Conservation (phyloP, 2,329 filamentous ascomycete species). For the Aspergillus flavus region DNA sequence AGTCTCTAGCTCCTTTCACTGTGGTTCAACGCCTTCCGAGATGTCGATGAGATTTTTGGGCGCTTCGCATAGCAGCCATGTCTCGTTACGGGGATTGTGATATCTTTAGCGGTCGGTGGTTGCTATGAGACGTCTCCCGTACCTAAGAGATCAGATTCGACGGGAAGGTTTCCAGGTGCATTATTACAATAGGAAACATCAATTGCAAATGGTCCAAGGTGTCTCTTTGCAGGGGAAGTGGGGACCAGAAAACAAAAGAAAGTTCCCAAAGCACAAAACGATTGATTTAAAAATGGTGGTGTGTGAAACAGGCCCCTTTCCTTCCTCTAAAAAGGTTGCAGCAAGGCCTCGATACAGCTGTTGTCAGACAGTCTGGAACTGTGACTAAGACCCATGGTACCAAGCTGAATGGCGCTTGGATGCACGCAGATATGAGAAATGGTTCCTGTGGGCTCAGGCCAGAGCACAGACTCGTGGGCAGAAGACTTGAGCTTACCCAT, state of each 20-base stretch:
- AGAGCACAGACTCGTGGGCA: neutral
- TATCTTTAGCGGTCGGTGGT: neutral
- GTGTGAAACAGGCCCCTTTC: constrained; percentile 1
- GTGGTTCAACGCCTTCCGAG: constrained; percentile 1
- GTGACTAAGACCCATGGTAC: neutral
- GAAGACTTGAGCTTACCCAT: neutral
- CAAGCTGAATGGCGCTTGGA: constrained; percentile 8
- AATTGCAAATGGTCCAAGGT: neutral
- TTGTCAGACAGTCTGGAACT: constrained; percentile 3
- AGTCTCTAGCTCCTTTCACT: neutral
- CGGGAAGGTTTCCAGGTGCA: neutral
- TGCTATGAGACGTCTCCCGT: neutral
- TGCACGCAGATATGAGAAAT: constrained; percentile 9
- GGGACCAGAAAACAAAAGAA: neutral
- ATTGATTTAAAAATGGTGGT: constrained; percentile 1
- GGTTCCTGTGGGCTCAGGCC: neutral
- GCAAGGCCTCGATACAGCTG: neutral
- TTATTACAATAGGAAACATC: neutral
- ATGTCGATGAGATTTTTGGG: constrained; percentile 1
- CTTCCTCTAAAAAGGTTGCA: neutral
- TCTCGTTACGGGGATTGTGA: neutral
- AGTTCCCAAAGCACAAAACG: neutral
- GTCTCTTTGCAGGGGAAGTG: neutral
- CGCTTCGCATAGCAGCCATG: constrained; percentile 1
- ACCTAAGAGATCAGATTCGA: neutral